Base-by-base conservation (phyloP, 306 rosid genomes). In the Carpinus viminea region DNA sequence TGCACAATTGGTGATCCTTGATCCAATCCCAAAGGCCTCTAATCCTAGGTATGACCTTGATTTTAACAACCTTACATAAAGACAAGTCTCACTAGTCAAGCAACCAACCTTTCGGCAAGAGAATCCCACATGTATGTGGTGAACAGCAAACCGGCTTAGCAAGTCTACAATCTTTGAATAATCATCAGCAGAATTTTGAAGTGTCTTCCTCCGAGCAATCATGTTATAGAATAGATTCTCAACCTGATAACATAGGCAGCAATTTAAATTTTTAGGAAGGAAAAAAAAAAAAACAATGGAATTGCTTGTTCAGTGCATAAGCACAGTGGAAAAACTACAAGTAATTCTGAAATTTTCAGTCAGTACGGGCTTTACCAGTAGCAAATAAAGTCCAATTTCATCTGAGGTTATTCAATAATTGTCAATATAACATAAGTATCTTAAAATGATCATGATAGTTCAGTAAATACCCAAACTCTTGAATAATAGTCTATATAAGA, bases 191-290 rank as follows among this genome's bases (percentile, higher is more conserved):
- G 97, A 85, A 88, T 81, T 90, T 65, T 91, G 98, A 5, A 95
- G 84, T 5, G 90, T 86, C 90, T 95, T 92, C 88, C 87, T 90
- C 88, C 98, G 87, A 45, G 98, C 98, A 74, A 87, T 81, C 98
- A 95, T 91, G 82, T 95, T 88, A 80, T 95, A 95, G 88, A 95
- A 95, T 55, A 95, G 87, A 85, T 95, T 95, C 87, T 95, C 98
- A 86, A 95, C 92, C 98, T 94, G 79, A 54, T 21, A 81, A 68
- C 31, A 72, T 26, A 85, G 72, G 51, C 61, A 76, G 16, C 13
- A 54, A 70, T 65, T 36, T 51, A 80, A 80, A 56, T 34, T 57
- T 12, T 9, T 66, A 2, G 3, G 18, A 51, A 2, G 64, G 1
- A 45, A 2, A 31, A 31, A 47, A 38, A 55, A 53, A 70, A 24